Evolutionary conservation across 164 flowering plant species (phyloP), one percentile per base, ranked within the genome.

Genomic region (Piper longum): DNA sequence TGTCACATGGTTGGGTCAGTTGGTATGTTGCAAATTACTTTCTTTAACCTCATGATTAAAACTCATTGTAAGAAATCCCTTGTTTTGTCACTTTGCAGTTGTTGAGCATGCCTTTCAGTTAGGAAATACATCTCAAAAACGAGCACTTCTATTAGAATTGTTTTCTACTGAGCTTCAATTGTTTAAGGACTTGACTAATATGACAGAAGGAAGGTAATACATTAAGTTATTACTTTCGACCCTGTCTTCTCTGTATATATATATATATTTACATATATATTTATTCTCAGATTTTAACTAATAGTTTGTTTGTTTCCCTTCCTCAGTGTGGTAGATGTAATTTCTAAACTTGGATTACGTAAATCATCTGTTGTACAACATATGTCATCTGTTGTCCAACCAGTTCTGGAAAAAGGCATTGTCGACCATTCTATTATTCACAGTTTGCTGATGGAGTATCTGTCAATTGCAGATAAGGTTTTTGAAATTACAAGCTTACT

Each of bases 351-450:
- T n/a, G 76, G 78, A 44, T 81, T 93, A 54, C 85, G 81, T 56
- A 87, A 81, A 70, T 62, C 75, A 61, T 82, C 99, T 16, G 96
- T 93, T 4, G 26, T 72, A 58, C 79, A 85, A 16, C 91, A 87
- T 76, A 88, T 91, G 99, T 61, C 68, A 67, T 72, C 84, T 52
- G 81, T 84, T 18, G 76, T 93, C 67, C 92, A 85, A 68, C 95
- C 99, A 61, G 78, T 93, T 69, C 66, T 90, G 66, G 97, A 88
- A 78, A 93, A 93, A 73, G 99, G 96, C 57, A 88, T 93, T 57
- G 82, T 90, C 16, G 97, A 93, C 68, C 99, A 93, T 73, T 85
- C 96, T 64, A 93, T 93, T 64, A 76, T 87, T 64, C 99, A 93
- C 76, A 77, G 73, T 71, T 74, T 78, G 62, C 57, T 93, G 14